These are phyloP conservation scores for Aspergillus bombycis DNA, from an alignment of 2,329 filamentous ascomycete genomes.

Conservation along the genomic window DNA sequence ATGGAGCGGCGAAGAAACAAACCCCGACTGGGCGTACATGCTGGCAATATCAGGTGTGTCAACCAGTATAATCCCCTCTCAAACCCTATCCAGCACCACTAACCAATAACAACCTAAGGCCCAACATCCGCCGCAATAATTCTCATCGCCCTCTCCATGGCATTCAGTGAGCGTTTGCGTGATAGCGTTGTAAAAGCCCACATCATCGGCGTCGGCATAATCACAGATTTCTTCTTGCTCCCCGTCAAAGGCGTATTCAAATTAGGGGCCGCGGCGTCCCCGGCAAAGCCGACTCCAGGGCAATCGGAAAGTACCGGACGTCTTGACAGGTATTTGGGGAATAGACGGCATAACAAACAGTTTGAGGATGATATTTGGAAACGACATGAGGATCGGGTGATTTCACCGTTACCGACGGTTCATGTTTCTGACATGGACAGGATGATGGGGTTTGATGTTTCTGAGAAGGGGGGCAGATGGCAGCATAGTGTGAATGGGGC, in stretches of 20 bases:
- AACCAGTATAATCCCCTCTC: neutral
- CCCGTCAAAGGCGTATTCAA: constrained; percentile 23
- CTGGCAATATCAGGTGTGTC: constrained; percentile 34
- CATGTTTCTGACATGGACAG: constrained; percentile 14
- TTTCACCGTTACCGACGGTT: constrained; percentile 15
- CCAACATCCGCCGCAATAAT: constrained; percentile 57
- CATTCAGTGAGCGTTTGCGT: constrained; percentile 51
- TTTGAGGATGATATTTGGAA: constrained; percentile 38
- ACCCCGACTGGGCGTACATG: constrained; percentile 38
- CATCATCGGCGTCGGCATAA: constrained; percentile 27
- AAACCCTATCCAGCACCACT: neutral
- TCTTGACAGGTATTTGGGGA: constrained; percentile 31
- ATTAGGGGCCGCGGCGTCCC: neutral
- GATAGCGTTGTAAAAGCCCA: constrained; percentile 27
- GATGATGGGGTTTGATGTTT: constrained; percentile 5
- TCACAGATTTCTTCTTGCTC: constrained; percentile 26
- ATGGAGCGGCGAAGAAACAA: constrained; percentile 55
- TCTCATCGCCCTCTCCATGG: constrained; percentile 54
- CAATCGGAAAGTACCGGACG: constrained; percentile 28
- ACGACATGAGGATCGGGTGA: constrained; percentile 25
- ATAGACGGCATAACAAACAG: constrained; percentile 22
- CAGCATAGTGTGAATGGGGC: neutral
- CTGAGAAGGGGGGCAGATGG: constrained; percentile 15
- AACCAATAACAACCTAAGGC: constrained; percentile 17
- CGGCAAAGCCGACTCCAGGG: constrained; percentile 2